Conservation (phyloP, 2,329 filamentous ascomycete genomes). For the Trichoderma pleuroti region DNA sequence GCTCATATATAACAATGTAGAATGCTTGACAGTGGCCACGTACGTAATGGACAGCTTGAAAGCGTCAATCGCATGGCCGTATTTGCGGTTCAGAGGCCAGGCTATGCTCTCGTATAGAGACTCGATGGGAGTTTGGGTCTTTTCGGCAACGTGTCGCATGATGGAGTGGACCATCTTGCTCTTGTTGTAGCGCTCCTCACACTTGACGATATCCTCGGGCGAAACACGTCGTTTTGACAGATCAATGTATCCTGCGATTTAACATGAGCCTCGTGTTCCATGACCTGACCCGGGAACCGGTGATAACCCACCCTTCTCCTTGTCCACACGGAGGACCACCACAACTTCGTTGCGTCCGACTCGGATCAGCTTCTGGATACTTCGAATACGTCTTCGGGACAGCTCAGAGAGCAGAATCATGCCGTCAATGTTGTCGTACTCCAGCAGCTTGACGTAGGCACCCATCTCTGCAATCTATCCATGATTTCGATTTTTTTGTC, state of each 20-base stretch:
- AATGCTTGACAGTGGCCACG: slow-evolving; percentile 29
- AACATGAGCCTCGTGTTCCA: slow-evolving; percentile 20
- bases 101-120: slow-evolving; percentile 88
- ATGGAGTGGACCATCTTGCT: slow-evolving; percentile 99
- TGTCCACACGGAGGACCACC: slow-evolving; percentile 96
- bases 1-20: background rate
- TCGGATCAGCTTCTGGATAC: slow-evolving; percentile 97
- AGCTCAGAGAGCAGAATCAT: slow-evolving; percentile 99
- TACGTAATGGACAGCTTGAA: slow-evolving; percentile 99
- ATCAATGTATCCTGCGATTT: slow-evolving; percentile 75
- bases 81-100: slow-evolving; percentile 98
- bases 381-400: slow-evolving; percentile 94
- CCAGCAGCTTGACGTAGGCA: slow-evolving; percentile 97
- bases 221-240: slow-evolving; percentile 97
- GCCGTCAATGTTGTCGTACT: slow-evolving; percentile 99
- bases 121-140: slow-evolving; percentile 92
- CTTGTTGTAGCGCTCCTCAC: slow-evolving; percentile 99
- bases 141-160: slow-evolving; percentile 97
- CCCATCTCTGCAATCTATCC: slow-evolving; percentile 96
- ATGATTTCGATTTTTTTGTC: slow-evolving; percentile 17
- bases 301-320: slow-evolving; percentile 76
- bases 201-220: slow-evolving; percentile 95
- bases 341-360: slow-evolving; percentile 98
- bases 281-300: background rate
- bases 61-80: slow-evolving; percentile 91